These are phyloP conservation scores for Lathyrus aphaca DNA, from an alignment of 306 rosid genomes.

Conservation along the genomic window DNA sequence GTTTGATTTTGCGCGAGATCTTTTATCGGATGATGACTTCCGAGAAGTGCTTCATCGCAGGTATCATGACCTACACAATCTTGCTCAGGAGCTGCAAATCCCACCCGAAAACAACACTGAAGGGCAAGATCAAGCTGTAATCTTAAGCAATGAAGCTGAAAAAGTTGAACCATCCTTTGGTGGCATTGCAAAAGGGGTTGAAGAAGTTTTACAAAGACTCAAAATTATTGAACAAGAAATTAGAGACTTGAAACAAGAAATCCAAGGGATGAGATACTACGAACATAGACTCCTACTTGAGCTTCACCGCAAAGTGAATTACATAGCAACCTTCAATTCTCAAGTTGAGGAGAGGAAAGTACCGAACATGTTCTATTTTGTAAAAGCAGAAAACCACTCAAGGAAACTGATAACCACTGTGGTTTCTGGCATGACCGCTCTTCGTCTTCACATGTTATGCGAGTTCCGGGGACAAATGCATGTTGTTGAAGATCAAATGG, in stretches of 20 bases:
- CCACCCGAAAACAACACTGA: slow-evolving; percentile 64
- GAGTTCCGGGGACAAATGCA: slow-evolving; percentile 89
- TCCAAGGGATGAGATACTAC: slow-evolving; percentile 88
- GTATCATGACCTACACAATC: slow-evolving; percentile 80
- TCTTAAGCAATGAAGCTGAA: slow-evolving; percentile 54
- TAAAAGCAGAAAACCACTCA: slow-evolving; percentile 83
- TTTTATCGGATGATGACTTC: slow-evolving; percentile 87
- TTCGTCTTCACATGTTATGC: slow-evolving; percentile 89
- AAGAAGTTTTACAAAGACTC: slow-evolving; percentile 81
- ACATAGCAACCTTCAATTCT: slow-evolving; percentile 78
- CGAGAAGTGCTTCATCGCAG: slow-evolving; percentile 83
- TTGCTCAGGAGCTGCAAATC: slow-evolving; percentile 90
- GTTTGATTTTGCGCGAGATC: slow-evolving; percentile 86
- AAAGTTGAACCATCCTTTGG: slow-evolving; percentile 73
- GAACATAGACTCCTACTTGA: slow-evolving; percentile 84
- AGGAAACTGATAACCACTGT: slow-evolving; percentile 76
- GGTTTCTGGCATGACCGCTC: slow-evolving; percentile 86
- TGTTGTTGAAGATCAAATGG: slow-evolving; percentile 89
- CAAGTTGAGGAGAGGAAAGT: slow-evolving; percentile 94
- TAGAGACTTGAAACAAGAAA: slow-evolving; percentile 92
- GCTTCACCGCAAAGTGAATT: slow-evolving; percentile 83
- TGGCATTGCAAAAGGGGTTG: slow-evolving; percentile 98
- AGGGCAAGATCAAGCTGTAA: slow-evolving; percentile 54
- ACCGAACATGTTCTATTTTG: slow-evolving; percentile 88
- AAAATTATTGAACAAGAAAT: slow-evolving; percentile 97